These are phyloP conservation scores for Lathyrus tuberosus DNA, from an alignment of 306 rosid species.

Conservation along the genomic window DNA sequence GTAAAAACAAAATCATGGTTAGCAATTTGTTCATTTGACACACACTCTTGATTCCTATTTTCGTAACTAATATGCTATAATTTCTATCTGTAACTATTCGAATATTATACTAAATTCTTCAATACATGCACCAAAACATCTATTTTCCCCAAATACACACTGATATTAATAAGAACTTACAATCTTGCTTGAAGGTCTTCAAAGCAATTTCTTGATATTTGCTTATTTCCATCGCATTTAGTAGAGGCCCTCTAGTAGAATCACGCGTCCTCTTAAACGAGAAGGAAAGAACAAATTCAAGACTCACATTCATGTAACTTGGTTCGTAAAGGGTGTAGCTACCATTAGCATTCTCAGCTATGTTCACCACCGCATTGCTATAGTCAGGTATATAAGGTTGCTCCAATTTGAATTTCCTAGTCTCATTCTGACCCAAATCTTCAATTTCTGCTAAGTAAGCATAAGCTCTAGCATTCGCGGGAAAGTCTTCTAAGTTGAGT, in stretches of 20 bases:
- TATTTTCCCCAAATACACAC: slow-evolving; percentile 1
- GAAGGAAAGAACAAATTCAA: slow-evolving; percentile 84
- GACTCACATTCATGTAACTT: slow-evolving; percentile 88
- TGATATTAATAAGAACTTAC: slow-evolving; percentile 56
- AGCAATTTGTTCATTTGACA: slow-evolving; percentile 37
- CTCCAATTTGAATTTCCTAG: slow-evolving; percentile 72
- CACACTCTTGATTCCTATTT: background rate
- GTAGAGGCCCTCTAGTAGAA: slow-evolving; percentile 81
- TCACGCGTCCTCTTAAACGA: slow-evolving; percentile 73
- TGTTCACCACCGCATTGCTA: slow-evolving; percentile 84
- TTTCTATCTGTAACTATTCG: background rate
- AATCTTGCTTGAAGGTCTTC: slow-evolving; percentile 69
- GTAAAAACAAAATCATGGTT: slow-evolving; percentile 44
- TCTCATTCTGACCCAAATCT: slow-evolving; percentile 67
- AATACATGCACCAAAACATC: slow-evolving; percentile 21
- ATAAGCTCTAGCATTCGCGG: slow-evolving; percentile 83
- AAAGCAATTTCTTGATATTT: slow-evolving; percentile 60
- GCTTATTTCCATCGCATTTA: slow-evolving; percentile 89
- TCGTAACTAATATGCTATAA: background rate
- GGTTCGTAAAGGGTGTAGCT: slow-evolving; percentile 93
- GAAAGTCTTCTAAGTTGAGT: slow-evolving; percentile 80
- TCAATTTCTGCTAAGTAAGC: slow-evolving; percentile 88
- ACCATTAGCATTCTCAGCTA: slow-evolving; percentile 95
- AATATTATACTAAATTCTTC: background rate
- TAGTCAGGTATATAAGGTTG: slow-evolving; percentile 72